These are phyloP conservation scores for Thalassia testudinum DNA, from an alignment of 116 monocot species.

Conservation along the genomic window DNA sequence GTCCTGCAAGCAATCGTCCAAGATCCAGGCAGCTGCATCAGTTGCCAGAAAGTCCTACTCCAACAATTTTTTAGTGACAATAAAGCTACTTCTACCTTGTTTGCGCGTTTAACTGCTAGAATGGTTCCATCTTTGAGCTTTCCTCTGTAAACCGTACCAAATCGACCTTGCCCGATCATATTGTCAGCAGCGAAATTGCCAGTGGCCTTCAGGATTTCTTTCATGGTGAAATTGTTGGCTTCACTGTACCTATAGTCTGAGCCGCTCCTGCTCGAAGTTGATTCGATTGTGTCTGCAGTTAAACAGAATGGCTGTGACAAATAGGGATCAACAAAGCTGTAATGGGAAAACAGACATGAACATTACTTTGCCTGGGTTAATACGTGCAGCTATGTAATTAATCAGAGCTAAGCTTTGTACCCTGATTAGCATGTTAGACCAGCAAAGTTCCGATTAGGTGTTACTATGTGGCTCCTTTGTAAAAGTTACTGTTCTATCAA, in stretches of 20 bases:
- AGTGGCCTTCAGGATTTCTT: conserved; percentile 34
- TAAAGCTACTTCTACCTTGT: conserved; percentile 25
- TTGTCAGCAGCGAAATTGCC: conserved; percentile 35
- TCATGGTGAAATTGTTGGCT: conserved; percentile 19
- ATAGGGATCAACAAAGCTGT: too few species aligned
- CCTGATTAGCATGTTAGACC: too few species aligned
- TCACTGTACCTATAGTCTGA: neutral
- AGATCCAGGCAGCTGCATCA: too few species aligned
- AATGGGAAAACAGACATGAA: neutral
- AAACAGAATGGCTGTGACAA: too few species aligned
- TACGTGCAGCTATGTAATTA: neutral
- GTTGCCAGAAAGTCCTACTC: too few species aligned
- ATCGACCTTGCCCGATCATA: conserved; percentile 60
- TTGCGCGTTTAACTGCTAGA: conserved; percentile 63
- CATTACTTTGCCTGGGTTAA: neutral
- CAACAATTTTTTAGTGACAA: too few species aligned
- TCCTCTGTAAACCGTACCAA: conserved; percentile 50
- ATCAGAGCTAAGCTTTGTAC: too few species aligned
- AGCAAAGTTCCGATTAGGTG: too few species aligned
- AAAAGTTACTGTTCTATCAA: too few species aligned
- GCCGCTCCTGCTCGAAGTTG: neutral
- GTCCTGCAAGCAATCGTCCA: too few species aligned
- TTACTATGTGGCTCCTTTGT: too few species aligned
- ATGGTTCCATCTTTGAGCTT: conserved; percentile 48
- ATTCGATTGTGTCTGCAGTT: neutral